phyloP scores from a whole-genome alignment of 2,329 filamentous ascomycete species.

The Ascochyta rabiei region DNA sequence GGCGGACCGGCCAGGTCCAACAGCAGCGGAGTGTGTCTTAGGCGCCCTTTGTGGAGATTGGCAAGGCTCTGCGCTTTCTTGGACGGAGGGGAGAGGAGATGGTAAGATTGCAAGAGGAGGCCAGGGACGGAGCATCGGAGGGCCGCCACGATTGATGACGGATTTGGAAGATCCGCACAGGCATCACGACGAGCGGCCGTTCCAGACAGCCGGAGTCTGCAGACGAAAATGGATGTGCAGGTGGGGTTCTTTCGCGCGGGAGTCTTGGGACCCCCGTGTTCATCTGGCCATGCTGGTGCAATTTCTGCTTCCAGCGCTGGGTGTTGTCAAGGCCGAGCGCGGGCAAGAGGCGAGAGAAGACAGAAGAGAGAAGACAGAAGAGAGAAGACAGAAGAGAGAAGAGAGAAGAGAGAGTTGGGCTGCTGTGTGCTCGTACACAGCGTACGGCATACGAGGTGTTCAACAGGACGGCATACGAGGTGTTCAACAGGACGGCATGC shows the following conservation, averaged over 20 bases:
- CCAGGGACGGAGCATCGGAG: slow-evolving; percentile 13
- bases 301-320: slow-evolving; percentile 16
- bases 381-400: too few relatives aligned
- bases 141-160: slow-evolving; percentile 5
- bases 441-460: too few relatives aligned
- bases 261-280: slow-evolving; percentile 13
- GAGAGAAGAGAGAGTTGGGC: too few relatives aligned
- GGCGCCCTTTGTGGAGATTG: slow-evolving; percentile 15
- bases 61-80: slow-evolving; percentile 10
- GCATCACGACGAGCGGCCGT: slow-evolving; percentile 14
- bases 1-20: background rate
- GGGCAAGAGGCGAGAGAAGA: too few relatives aligned
- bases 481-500: slow-evolving; percentile 1
- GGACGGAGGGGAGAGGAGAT: slow-evolving; percentile 8
- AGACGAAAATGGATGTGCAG: slow-evolving; percentile 11
- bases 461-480: too few relatives aligned
- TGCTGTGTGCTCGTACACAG: background rate
- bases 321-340: background rate
- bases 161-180: slow-evolving; percentile 12
- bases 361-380: too few relatives aligned
- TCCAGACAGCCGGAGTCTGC: slow-evolving; percentile 17
- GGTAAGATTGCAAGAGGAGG: background rate
- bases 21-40: slow-evolving; percentile 5
- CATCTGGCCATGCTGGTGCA: slow-evolving; percentile 9
- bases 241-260: slow-evolving; percentile 9